Percentiles rank a stretch among this genome's conserved stretches.
Evolutionary conservation across 1,139 yeast genomes (phyloP).

Genomic region (Yamadazyma pseudoaaseri): DNA sequence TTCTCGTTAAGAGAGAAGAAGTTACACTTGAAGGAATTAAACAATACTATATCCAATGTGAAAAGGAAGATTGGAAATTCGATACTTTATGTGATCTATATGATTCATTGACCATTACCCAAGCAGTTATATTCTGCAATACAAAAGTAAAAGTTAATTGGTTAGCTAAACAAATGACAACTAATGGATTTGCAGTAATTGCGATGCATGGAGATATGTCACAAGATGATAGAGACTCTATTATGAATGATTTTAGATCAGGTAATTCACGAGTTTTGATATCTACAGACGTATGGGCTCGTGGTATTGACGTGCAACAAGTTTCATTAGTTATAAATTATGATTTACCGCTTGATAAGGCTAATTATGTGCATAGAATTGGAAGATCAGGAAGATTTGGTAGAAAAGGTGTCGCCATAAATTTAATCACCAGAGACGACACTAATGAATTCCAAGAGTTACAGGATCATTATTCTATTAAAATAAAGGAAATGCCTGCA

Average conservation of each 20-base stretch:
- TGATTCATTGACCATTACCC: constrained; percentile 92
- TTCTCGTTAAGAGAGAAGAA: constrained; percentile 87
- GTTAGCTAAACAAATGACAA: constrained; percentile 75
- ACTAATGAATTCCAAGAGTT: constrained; percentile 58
- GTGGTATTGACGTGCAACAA: constrained; percentile 97
- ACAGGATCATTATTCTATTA: constrained; percentile 74
- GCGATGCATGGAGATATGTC: constrained; percentile 98
- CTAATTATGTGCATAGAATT: constrained; percentile 89
- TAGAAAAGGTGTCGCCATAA: constrained; percentile 92
- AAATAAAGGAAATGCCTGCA: constrained; percentile 86
- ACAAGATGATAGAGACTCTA: constrained; percentile 84
- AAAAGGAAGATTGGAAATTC: constrained; percentile 92
- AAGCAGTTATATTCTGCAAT: constrained; percentile 94
- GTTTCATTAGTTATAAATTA: constrained; percentile 93
- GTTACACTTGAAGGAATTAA: constrained; percentile 86
- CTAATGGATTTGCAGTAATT: constrained; percentile 83
- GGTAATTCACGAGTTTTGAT: constrained; percentile 83
- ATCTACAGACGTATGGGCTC: constrained; percentile 96
- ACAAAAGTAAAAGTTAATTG: constrained; percentile 91
- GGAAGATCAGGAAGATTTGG: constrained; percentile 97
- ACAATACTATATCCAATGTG: constrained; percentile 84
- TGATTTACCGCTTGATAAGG: constrained; percentile 82
- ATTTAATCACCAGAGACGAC: constrained; percentile 78
- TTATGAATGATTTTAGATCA: constrained; percentile 83
- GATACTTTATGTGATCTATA: constrained; percentile 91